Base-by-base conservation (phyloP, 1,284 basidiomycete species). In the Leccinum subspadiceum region DNA sequence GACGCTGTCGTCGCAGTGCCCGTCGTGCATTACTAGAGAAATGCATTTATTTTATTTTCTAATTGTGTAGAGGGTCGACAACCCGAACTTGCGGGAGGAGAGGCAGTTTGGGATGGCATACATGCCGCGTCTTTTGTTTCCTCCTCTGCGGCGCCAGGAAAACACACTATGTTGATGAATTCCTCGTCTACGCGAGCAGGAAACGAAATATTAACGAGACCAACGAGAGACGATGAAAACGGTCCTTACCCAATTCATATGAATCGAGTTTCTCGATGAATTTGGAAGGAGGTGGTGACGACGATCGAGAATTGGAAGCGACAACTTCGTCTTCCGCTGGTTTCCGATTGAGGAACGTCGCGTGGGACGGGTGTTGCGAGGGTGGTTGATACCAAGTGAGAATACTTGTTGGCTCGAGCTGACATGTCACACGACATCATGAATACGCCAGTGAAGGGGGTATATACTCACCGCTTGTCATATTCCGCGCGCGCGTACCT, bases 381-480 rank as follows among this genome's bases (percentile, higher is more conserved):
- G 71, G 70, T 4, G 67, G 71, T 4, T 64, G 54, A 44, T 74
- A 72, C 13, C 63, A 68, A 24, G 9, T 62, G 62, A 73, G 73
- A 22, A 63, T 56, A 35, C n/a, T 50, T 46, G 57, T 41, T 4
- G 46, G 5, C 59, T 69, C 20, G 31, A 13, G 10, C 33, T 53
- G 17, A 46, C 12, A 50, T 35, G 1, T n/a, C 3, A 2, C 24
- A 46, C 4, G 8, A 53, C 31, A 1, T 59, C 24, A 65, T 5
- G 5, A 48, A n/a, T 15, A 46, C 10, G 22, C 4, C 29, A 37
- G 8, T 2, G 22, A 3, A 5, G 3, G 12, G 12, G 4, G 2
- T 33, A n/a, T 7, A 15, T 48, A 2, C 64, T 58, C n/a, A 68
- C 69, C 24, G 1, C n/a, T 7, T 50, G n/a, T 48, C 37, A 9